Conservation (phyloP, 1,284 basidiomycete species). For the Agaricales sp. region DNA sequence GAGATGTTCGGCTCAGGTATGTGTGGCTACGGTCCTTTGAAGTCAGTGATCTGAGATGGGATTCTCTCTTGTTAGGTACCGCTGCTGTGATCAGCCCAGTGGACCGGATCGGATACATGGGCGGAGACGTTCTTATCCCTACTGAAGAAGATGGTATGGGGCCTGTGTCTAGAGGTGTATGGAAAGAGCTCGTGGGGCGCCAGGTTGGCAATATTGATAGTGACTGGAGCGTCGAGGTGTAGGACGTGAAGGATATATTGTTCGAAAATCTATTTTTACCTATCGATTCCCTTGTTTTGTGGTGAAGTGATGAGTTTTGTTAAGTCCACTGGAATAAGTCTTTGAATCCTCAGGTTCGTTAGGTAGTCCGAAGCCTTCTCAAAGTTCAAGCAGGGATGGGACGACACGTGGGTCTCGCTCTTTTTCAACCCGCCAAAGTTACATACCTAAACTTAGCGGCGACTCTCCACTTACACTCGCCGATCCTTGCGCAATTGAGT, state of each 20-base stretch:
- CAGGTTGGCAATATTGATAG: conserved; percentile 82
- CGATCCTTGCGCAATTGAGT: neutral
- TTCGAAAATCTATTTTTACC: too few relatives aligned
- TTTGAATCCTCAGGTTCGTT: too few relatives aligned
- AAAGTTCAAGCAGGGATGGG: too few relatives aligned
- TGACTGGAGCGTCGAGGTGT: conserved; percentile 59
- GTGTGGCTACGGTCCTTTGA: conserved; percentile 7
- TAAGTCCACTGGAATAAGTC: too few relatives aligned
- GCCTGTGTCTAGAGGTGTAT: conserved; percentile 71
- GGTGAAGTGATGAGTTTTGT: too few relatives aligned
- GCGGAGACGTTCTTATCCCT: conserved; percentile 77
- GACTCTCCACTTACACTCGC: too few relatives aligned
- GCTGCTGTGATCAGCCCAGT: conserved; percentile 83
- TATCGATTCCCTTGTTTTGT: too few relatives aligned
- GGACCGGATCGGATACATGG: conserved; percentile 81
- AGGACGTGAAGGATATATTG: too few relatives aligned
- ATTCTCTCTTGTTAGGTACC: conserved; percentile 48
- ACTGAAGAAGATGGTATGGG: conserved; percentile 86
- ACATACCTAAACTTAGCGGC: too few relatives aligned
- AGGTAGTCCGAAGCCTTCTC: too few relatives aligned
- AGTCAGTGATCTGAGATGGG: neutral
- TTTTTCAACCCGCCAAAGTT: too few relatives aligned
- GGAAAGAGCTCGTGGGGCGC: conserved; percentile 80
- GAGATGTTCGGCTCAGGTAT: conserved; percentile 91
- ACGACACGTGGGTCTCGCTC: too few relatives aligned